Evolutionary conservation across 192 early-diverging fungal species (phyloP), one percentile per base, ranked within the genome.

Genomic region (Linnemannia elongata): DNA sequence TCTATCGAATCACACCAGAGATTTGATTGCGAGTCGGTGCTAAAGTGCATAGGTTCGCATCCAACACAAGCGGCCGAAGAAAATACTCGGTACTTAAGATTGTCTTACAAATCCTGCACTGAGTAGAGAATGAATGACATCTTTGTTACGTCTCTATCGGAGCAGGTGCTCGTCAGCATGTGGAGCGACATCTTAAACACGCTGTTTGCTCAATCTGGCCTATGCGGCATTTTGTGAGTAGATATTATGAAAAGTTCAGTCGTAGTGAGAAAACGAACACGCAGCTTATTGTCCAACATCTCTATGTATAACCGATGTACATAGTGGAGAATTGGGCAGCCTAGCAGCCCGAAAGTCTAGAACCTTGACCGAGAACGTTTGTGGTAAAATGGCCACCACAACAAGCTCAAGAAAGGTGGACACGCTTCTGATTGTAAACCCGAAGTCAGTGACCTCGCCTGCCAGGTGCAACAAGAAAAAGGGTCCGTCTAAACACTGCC

Each of bases 171-270:
- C 42, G 77, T 79, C 33, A 72, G 49, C 36, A 52, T 69, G 4
- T 79, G 77, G 77, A 79, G 76, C 66, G 60, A 68, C 22, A 24
- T 79, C 22, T 13, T 79, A 35, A 79, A 79, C 10, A 79, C 77
- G 17, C 49, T 78, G 0, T 57, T 79, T 41, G 44, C 47, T 3
- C 27, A 79, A 1, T 70, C 69, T 30, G 77, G 77, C 35, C 42
- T 79, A 49, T 69, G 69, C 3, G 38, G 39, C 27, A 77, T 77
- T 47, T 41, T 44, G 76, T 77, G 69, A 66, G 63, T 69, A 12
- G 41, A 69, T 35, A 20, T 60, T 36, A 75, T 75, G 52, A 55
- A 6, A 60, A 38, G 54, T 75, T 41, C 74, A 75, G 30, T 75
- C 6, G 49, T 7, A 30, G 3, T 39, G 42, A 35, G 74, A 27